Base-by-base conservation (phyloP, 208 protist genomes). In the Leishmania turanica region DNA sequence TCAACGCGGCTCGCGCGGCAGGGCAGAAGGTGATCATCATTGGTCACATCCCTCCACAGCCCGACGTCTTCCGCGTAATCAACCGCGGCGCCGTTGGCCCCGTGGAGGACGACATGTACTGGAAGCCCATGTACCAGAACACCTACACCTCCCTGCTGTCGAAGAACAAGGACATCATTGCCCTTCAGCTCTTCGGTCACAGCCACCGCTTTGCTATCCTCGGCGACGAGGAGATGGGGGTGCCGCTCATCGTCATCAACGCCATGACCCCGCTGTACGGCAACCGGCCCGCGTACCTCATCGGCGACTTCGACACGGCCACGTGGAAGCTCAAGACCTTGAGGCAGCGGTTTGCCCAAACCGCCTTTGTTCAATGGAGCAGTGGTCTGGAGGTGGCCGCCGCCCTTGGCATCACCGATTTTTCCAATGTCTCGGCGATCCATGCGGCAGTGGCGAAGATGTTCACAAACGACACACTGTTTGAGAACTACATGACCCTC, bases 101-200 rank as follows among this genome's bases (percentile, higher is more conserved):
- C 13, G 86, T 85, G 51, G 60, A 78, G 58, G 56, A 79, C 1
- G 89, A 91, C 78, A 91, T 94, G 89, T 93, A 92, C 84, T 97
- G 92, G 91, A 92, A 93, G 77, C 77, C 88, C 27, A 66, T 31
- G 21, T 97, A 90, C 81, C 88, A 90, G 76, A 84, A 42, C 6
- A n/a, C 54, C 47, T 97, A 94, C 86, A 84, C 85, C 47, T 60
- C 2, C 5, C 73, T 96, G 34, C 80, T 97, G 31, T 64, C 54
- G 21, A 69, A 84, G 40, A 92, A 93, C 82, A 78, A 54, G 7
- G 83, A 88, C 53, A 89, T 80, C 27, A 78, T 97, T 21, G 69
- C 54, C 40, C 1, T 91, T 37, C 92, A 96, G 82, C 68, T 97
- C 49, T 97, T 88, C 79, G 94, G 91, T 45, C 94, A 97, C 83